Evolutionary conservation across 331 rosid species (phyloP).

Genomic region (Quercus lobata): DNA sequence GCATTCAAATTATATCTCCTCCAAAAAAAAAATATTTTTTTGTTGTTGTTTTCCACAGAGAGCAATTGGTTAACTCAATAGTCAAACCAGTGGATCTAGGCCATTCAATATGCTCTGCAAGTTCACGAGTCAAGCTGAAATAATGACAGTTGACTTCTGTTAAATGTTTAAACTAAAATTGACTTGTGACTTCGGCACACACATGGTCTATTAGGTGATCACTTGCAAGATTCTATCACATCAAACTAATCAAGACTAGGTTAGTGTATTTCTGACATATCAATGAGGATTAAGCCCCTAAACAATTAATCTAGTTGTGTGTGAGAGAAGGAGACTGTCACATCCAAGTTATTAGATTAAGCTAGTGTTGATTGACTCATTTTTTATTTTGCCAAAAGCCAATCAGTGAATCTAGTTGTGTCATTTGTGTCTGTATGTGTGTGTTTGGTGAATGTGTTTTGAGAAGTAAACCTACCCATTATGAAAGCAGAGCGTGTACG

Average conservation of each 20-base stretch:
- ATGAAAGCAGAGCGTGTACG: slow-evolving; percentile 32
- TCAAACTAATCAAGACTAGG: slow-evolving; percentile 22
- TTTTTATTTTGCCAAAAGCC: neutral
- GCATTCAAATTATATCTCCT: neutral
- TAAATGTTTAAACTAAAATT: slow-evolving; percentile 20
- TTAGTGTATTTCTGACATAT: slow-evolving; percentile 21
- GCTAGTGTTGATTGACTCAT: neutral
- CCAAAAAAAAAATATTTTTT: neutral
- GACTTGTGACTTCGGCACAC: slow-evolving; percentile 33
- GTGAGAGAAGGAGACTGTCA: neutral
- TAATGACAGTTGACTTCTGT: slow-evolving; percentile 39
- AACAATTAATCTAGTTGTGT: slow-evolving; percentile 15
- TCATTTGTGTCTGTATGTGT: neutral
- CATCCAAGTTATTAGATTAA: neutral
- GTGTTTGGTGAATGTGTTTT: slow-evolving; percentile 22
- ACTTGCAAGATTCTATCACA: slow-evolving; percentile 25
- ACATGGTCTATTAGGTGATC: slow-evolving; percentile 25
- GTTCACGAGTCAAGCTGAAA: slow-evolving; percentile 32
- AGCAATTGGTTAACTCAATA: slow-evolving; percentile 10
- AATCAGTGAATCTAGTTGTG: slow-evolving; percentile 15
- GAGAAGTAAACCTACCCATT: slow-evolving; percentile 21
- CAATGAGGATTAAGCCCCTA: neutral
- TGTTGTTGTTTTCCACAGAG: neutral
- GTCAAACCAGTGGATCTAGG: slow-evolving; percentile 30
- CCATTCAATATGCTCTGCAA: slow-evolving; percentile 34